Evolutionary conservation across 257 asterid genomes (phyloP).

Genomic region (Plantago major): DNA sequence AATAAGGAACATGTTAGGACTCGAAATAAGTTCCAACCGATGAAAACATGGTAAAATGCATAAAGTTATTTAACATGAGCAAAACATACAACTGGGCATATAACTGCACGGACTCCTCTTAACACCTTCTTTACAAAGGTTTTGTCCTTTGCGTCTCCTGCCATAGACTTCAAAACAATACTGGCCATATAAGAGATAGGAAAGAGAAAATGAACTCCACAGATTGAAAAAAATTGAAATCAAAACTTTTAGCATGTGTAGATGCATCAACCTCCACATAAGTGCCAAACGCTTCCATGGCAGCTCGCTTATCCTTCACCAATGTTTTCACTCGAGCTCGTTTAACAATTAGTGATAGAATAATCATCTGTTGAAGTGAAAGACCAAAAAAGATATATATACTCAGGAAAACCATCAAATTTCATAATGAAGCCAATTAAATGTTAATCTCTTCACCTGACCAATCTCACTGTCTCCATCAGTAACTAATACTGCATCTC

Average conservation of each 20-base stretch:
- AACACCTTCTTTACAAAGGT: slow-evolving; percentile 67
- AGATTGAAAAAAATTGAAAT: background rate
- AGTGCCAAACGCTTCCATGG: slow-evolving; percentile 94
- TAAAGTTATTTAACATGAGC: background rate
- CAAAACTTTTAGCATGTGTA: background rate
- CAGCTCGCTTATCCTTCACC: slow-evolving; percentile 81
- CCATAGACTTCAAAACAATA: slow-evolving; percentile 50
- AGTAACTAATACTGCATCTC: slow-evolving; percentile 85
- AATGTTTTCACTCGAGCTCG: slow-evolving; percentile 72
- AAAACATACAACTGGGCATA: slow-evolving; percentile 59
- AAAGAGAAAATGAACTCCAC: background rate
- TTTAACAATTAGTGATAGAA: slow-evolving; percentile 74
- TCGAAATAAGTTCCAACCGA: background rate
- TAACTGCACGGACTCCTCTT: slow-evolving; percentile 72
- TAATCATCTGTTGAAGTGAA: slow-evolving; percentile 58
- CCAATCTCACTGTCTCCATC: slow-evolving; percentile 96
- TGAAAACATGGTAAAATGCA: background rate
- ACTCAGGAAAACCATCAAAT: background rate
- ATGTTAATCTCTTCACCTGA: slow-evolving; percentile 44
- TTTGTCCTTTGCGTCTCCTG: slow-evolving; percentile 57
- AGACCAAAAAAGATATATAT: background rate
- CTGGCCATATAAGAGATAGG: slow-evolving; percentile 17
- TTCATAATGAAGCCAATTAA: background rate
- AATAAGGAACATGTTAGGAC: no score
- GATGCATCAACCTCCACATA: slow-evolving; percentile 76